Percentiles rank a stretch among this genome's conserved stretches.
Conservation (phyloP, 768 basidiomycete genomes). For the Lactifluus rugatus region DNA sequence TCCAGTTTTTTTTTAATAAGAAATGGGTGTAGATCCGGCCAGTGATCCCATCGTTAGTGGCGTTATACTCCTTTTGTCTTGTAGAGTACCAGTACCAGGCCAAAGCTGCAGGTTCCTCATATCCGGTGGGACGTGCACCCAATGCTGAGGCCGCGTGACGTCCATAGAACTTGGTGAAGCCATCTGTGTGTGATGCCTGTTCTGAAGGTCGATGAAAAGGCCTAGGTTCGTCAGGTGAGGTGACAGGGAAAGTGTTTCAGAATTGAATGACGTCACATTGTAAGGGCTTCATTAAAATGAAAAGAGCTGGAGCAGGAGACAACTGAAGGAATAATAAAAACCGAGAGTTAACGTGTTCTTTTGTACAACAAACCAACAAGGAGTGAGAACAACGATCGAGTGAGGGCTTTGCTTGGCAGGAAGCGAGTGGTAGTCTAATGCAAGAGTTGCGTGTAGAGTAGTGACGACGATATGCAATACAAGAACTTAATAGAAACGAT, state of each 20-base stretch:
- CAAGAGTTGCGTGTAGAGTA: conserved; percentile 5
- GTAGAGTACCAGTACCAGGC: too few species aligned
- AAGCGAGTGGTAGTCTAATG: neutral
- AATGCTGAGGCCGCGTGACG: neutral
- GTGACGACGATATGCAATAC: conserved; percentile 8
- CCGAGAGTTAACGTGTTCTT: conserved; percentile 4
- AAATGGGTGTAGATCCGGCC: neutral
- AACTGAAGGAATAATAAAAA: neutral
- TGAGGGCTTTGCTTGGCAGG: neutral
- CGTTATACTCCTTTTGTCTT: neutral
- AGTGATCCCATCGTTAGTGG: neutral
- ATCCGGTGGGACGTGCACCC: neutral
- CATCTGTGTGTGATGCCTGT: neutral
- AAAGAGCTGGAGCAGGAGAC: neutral
- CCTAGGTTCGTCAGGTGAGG: neutral
- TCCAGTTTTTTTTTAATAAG: neutral
- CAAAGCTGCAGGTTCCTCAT: neutral
- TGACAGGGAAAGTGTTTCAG: neutral
- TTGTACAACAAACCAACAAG: neutral
- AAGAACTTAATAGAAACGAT: conserved; percentile 6
- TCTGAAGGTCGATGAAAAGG: neutral
- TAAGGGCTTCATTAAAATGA: neutral
- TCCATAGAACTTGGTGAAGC: neutral
- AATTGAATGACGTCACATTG: neutral
- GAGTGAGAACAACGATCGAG: neutral